Evolutionary conservation across 495 filamentous ascomycete genomes (phyloP).

Genomic region (Neurospora sp.): DNA sequence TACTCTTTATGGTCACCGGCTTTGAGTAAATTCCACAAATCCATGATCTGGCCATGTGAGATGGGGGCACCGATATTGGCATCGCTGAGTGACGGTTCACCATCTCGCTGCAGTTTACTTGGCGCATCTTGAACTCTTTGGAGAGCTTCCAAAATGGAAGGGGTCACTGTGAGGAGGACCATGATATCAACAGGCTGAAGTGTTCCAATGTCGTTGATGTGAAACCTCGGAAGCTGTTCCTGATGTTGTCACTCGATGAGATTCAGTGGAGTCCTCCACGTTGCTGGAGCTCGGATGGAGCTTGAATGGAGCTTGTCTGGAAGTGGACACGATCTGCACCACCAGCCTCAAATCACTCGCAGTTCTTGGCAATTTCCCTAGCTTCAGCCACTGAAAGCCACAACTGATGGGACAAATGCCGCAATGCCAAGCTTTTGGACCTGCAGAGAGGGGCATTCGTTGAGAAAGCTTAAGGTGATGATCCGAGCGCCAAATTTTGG

Average conservation of each 20-base stretch:
- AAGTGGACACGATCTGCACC: background rate
- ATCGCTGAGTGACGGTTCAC: slow-evolving; percentile 35
- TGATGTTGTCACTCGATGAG: background rate
- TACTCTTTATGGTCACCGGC: slow-evolving; percentile 18
- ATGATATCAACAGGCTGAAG: slow-evolving; percentile 34
- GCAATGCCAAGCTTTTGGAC: background rate
- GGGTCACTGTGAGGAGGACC: slow-evolving; percentile 71
- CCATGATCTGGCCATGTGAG: slow-evolving; percentile 68
- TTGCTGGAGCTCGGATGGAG: background rate
- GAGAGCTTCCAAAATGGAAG: slow-evolving; percentile 56
- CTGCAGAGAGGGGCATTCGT: background rate
- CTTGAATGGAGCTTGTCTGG: background rate
- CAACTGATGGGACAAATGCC: background rate
- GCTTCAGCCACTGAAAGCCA: background rate
- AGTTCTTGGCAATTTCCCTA: background rate
- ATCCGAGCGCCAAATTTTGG: slow-evolving; percentile 9
- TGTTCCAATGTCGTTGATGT: background rate
- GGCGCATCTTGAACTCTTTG: slow-evolving; percentile 14
- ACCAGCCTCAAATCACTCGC: background rate
- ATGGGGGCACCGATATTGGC: slow-evolving; percentile 56
- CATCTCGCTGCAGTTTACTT: slow-evolving; percentile 3
- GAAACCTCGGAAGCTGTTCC: background rate
- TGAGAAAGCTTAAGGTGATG: background rate
- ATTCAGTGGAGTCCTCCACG: background rate
- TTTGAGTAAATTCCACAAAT: slow-evolving; percentile 50